These are phyloP conservation scores for Fusarium irregulare DNA, from an alignment of 2,329 filamentous ascomycete genomes.

Conservation along the genomic window DNA sequence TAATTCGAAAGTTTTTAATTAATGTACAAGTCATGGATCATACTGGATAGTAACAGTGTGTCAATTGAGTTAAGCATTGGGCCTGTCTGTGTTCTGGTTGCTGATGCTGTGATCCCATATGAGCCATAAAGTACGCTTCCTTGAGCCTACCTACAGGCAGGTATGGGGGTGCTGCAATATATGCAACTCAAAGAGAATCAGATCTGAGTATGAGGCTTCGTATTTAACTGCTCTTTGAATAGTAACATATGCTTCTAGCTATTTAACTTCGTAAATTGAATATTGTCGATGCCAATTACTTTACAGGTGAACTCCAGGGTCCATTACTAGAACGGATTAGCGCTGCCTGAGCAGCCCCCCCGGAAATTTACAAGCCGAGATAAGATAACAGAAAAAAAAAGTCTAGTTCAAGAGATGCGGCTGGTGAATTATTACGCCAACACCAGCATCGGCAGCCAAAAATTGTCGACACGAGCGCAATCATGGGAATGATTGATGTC, in stretches of 20 bases:
- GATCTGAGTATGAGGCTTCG: neutral
- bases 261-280: constrained; percentile 1
- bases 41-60: neutral
- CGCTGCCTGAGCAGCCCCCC: neutral
- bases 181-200: neutral
- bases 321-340: constrained; percentile 28
- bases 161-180: neutral
- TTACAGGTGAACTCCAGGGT: constrained; percentile 5
- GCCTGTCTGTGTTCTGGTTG: neutral
- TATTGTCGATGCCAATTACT: constrained; percentile 1
- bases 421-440: constrained; percentile 40
- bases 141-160: neutral
- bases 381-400: constrained; percentile 52
- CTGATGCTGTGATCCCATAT: neutral
- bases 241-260: neutral
- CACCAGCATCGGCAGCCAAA: constrained; percentile 45
- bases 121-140: neutral
- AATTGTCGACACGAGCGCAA: constrained; percentile 49
- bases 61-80: neutral
- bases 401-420: constrained; percentile 49
- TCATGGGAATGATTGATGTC: constrained; percentile 68
- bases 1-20: neutral
- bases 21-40: neutral
- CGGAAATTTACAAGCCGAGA: constrained; percentile 53
- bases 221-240: neutral